These are phyloP conservation scores for Aspergillus sp. DNA, from an alignment of 2,329 filamentous ascomycete genomes.

Conservation along the genomic window DNA sequence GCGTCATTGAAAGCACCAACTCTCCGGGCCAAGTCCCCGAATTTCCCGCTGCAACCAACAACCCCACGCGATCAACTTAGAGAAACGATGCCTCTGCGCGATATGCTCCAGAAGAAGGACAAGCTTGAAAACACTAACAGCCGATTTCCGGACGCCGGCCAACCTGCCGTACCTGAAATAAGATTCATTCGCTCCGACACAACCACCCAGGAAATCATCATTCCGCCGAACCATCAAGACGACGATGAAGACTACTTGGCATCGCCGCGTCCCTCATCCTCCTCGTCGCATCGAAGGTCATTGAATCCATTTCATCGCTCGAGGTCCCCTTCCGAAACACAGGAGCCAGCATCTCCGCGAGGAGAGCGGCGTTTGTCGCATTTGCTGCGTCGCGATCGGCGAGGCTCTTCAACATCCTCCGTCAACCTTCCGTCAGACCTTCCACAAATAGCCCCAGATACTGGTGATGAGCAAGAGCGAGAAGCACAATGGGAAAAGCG, in stretches of 20 bases:
- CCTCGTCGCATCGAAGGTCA: constrained; percentile 40
- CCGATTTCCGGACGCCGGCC: constrained; percentile 43
- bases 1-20: not conserved
- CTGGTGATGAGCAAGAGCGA: constrained; percentile 55
- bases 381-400: constrained; percentile 42
- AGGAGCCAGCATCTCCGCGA: constrained; percentile 28
- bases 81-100: constrained; percentile 60
- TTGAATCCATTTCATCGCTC: constrained; percentile 40
- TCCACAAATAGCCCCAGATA: constrained; percentile 67
- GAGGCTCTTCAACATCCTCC: constrained; percentile 47
- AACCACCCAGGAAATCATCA: constrained; percentile 75
- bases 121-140: constrained; percentile 46
- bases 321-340: constrained; percentile 30
- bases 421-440: constrained; percentile 78
- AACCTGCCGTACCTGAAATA: constrained; percentile 65
- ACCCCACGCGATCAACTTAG: constrained; percentile 10
- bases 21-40: constrained; percentile 6
- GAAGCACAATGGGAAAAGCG: constrained; percentile 90
- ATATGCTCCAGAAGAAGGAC: constrained; percentile 67
- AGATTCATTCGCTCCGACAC: constrained; percentile 87
- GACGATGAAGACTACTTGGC: constrained; percentile 42
- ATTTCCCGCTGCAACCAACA: constrained; percentile 18
- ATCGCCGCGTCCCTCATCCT: constrained; percentile 32
- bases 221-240: constrained; percentile 64
- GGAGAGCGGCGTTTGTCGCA: constrained; percentile 40